phyloP scores from a whole-genome alignment of 176 grass and related monocot genomes.

The Areca catechu region DNA sequence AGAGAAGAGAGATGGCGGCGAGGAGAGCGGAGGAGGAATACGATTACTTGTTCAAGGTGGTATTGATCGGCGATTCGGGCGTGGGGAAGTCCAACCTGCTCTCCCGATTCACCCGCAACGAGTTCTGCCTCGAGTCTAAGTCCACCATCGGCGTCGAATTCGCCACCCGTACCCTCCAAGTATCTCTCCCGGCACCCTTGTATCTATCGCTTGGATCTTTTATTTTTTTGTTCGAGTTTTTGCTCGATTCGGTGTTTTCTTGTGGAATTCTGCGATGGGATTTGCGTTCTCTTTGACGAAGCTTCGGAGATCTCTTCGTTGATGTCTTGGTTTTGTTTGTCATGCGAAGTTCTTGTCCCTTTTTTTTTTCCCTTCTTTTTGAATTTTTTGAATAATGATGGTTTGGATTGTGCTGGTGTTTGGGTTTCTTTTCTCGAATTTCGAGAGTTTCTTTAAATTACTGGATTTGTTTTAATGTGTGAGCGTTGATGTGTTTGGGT shows the following conservation, averaged over 20 bases:
- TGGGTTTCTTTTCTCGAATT: too few relatives aligned
- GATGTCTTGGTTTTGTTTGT: too few relatives aligned
- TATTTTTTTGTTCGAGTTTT: background rate
- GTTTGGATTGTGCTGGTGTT: too few relatives aligned
- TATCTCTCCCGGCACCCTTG: background rate
- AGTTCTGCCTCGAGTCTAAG: constrained; percentile 11
- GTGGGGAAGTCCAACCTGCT: constrained; percentile 9
- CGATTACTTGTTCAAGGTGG: constrained; percentile 12
- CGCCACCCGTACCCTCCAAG: constrained; percentile 1
- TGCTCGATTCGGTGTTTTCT: background rate
- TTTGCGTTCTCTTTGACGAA: too few relatives aligned
- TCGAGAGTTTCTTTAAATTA: too few relatives aligned
- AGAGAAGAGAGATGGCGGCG: background rate
- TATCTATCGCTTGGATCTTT: background rate
- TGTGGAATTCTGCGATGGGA: too few relatives aligned
- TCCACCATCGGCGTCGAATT: constrained; percentile 15
- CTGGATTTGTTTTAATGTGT: too few relatives aligned
- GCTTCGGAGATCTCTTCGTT: too few relatives aligned
- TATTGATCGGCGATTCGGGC: constrained; percentile 4
- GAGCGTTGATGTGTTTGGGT: too few relatives aligned
- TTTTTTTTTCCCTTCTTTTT: too few relatives aligned
- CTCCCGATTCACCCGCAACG: constrained; percentile 9
- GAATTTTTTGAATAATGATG: too few relatives aligned
- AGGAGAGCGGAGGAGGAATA: constrained; percentile 9
- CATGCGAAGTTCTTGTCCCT: too few relatives aligned